These are phyloP conservation scores for Tieghemiomyces parasiticus DNA, from an alignment of 192 early-diverging fungal species.

Conservation along the genomic window DNA sequence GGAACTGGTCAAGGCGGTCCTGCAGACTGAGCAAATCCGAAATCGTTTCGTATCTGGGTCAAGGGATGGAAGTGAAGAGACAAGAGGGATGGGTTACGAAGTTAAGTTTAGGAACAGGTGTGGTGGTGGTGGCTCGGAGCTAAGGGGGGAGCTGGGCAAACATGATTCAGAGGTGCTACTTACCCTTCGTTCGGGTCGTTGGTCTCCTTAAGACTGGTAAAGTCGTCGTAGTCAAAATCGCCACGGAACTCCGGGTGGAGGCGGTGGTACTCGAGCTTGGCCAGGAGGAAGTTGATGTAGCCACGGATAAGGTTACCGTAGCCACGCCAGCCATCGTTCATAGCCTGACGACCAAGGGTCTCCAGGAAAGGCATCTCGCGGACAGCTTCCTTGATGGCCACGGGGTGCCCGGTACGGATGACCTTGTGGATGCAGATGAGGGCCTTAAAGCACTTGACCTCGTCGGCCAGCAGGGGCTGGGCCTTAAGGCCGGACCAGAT, in stretches of 20 bases:
- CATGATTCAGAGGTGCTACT: no score
- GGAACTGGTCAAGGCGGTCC: slow-evolving; percentile 82
- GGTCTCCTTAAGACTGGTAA: slow-evolving; percentile 79
- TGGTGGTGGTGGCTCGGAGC: no score
- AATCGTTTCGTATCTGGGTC: slow-evolving; percentile 97
- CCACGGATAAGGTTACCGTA: slow-evolving; percentile 78
- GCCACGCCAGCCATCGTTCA: slow-evolving; percentile 28
- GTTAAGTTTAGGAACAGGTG: no score
- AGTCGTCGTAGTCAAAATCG: slow-evolving; percentile 96
- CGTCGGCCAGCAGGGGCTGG: slow-evolving; percentile 80
- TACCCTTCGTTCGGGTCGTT: slow-evolving; percentile 99
- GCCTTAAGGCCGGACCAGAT: slow-evolving; percentile 77
- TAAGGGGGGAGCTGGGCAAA: no score
- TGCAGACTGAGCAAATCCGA: slow-evolving; percentile 83
- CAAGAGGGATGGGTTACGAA: no score
- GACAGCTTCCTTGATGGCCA: slow-evolving; percentile 67
- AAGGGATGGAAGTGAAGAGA: no score
- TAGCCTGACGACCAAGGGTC: slow-evolving; percentile 26
- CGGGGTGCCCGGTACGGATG: slow-evolving; percentile 78
- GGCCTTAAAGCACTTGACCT: slow-evolving; percentile 93
- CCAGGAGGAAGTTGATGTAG: slow-evolving; percentile 77
- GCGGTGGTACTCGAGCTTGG: slow-evolving; percentile 86
- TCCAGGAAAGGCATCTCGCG: slow-evolving; percentile 76
- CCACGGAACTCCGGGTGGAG: slow-evolving; percentile 87
- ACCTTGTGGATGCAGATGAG: slow-evolving; percentile 92